Conservation (phyloP, 768 basidiomycete genomes). For the Termitomyces heimii region DNA sequence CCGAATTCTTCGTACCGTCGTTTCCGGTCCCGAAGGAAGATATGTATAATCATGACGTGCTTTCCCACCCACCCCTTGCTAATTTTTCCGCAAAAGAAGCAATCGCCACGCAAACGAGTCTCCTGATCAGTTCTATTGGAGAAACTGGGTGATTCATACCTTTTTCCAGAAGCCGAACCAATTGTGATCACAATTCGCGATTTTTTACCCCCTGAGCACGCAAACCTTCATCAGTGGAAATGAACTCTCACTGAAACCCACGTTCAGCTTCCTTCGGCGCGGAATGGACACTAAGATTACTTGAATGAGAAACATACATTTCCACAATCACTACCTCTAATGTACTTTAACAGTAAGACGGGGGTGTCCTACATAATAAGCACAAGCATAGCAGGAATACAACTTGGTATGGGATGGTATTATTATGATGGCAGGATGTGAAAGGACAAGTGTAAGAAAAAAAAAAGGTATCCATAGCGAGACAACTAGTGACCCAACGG, state of each 20-base stretch:
- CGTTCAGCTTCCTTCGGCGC: not conserved
- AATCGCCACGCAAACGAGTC: not conserved
- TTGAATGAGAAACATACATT: conserved; percentile 1
- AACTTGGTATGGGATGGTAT: not conserved
- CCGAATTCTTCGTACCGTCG: not conserved
- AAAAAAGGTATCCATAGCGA: not conserved
- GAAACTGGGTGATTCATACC: not conserved
- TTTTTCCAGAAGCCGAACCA: not conserved
- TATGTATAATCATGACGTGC: not conserved
- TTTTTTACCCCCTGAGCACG: not conserved
- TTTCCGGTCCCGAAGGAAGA: not conserved
- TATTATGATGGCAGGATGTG: not conserved
- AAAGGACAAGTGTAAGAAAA: not conserved
- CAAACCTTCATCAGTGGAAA: not conserved
- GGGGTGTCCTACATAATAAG: not conserved
- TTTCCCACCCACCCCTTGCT: not conserved
- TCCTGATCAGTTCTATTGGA: not conserved
- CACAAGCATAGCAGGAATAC: not conserved
- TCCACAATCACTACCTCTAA: conserved; percentile 1
- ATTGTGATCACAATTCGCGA: not conserved
- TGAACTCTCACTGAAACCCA: not conserved
- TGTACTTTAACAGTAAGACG: not conserved
- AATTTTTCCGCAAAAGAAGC: not conserved
- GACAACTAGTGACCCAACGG: not conserved
- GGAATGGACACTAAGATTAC: not conserved